Conservation (phyloP, 2,329 filamentous ascomycete genomes). For the Hymenotorrendiella dingleyae region DNA sequence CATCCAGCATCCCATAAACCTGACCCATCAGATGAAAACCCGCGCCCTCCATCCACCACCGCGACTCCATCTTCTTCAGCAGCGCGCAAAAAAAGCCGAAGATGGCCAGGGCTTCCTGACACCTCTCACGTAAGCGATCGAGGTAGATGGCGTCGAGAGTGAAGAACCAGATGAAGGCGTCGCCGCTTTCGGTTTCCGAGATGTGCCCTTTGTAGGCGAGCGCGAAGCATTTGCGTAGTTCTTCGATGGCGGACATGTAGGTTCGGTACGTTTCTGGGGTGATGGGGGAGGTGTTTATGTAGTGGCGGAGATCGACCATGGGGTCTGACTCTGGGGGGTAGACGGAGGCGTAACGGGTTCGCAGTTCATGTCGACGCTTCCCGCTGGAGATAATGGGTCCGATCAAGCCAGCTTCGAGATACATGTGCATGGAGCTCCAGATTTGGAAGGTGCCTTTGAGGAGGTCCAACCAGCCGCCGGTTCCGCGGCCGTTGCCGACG, state of each 20-base stretch:
- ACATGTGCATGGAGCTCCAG: slow-evolving; percentile 25
- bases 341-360: slow-evolving; percentile 4
- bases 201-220: slow-evolving; percentile 17
- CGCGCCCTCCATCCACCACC: slow-evolving; percentile 36
- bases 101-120: slow-evolving; percentile 32
- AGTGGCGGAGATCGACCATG: slow-evolving; percentile 13
- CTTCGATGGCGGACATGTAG: slow-evolving; percentile 31
- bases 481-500: slow-evolving; percentile 21
- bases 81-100: slow-evolving; percentile 34
- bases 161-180: slow-evolving; percentile 38
- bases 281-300: slow-evolving; percentile 5
- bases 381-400: slow-evolving; percentile 30
- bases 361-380: slow-evolving; percentile 11
- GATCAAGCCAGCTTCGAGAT: slow-evolving; percentile 12
- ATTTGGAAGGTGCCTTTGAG: slow-evolving; percentile 34
- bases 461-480: slow-evolving; percentile 34
- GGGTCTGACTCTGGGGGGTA: slow-evolving; percentile 10
- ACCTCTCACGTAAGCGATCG: slow-evolving; percentile 31
- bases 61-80: slow-evolving; percentile 29
- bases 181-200: slow-evolving; percentile 30
- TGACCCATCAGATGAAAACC: slow-evolving; percentile 30
- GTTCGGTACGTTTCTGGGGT: slow-evolving; percentile 15
- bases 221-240: slow-evolving; percentile 31
- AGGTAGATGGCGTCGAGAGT: slow-evolving; percentile 33
- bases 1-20: slow-evolving; percentile 32